phyloP scores from a whole-genome alignment of 2,329 filamentous ascomycete genomes.

The Cryphonectria naterciae region DNA sequence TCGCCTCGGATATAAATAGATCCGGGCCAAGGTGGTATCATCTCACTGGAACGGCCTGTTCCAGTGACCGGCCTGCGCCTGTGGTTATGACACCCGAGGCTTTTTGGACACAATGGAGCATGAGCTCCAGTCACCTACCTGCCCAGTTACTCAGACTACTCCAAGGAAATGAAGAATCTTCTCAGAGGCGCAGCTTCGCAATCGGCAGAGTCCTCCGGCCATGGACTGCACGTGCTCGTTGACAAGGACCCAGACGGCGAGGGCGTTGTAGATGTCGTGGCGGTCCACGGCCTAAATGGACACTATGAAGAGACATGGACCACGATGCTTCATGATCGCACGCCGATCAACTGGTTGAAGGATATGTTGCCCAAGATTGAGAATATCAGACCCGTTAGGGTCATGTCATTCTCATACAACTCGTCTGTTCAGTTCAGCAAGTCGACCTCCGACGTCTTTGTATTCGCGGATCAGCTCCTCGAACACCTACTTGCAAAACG shows the following conservation, averaged over 20 bases:
- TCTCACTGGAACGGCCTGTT: no score
- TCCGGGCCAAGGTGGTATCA: no score
- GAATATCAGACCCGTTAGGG: neutral
- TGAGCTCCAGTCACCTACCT: neutral
- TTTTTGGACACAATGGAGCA: neutral
- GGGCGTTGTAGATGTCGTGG: conserved; percentile 15
- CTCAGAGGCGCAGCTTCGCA: neutral
- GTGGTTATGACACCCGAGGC: neutral
- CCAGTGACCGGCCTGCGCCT: neutral
- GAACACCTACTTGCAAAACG: conserved; percentile 1
- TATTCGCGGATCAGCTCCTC: conserved; percentile 8
- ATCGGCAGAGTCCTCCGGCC: neutral
- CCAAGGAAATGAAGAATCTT: neutral
- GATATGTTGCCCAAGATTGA: neutral
- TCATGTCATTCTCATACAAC: neutral
- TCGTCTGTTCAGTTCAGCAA: conserved; percentile 11
- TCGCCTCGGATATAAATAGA: no score
- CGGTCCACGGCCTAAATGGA: conserved; percentile 10
- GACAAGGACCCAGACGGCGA: conserved; percentile 13
- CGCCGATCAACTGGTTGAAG: conserved; percentile 9
- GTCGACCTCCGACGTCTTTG: conserved; percentile 2
- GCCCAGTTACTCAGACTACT: neutral
- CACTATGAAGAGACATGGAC: conserved; percentile 11
- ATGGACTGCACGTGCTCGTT: conserved; percentile 14
- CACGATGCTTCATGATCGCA: neutral